Conservation (phyloP, 2,329 filamentous ascomycete genomes). For the Verticillium zaregamsianum region DNA sequence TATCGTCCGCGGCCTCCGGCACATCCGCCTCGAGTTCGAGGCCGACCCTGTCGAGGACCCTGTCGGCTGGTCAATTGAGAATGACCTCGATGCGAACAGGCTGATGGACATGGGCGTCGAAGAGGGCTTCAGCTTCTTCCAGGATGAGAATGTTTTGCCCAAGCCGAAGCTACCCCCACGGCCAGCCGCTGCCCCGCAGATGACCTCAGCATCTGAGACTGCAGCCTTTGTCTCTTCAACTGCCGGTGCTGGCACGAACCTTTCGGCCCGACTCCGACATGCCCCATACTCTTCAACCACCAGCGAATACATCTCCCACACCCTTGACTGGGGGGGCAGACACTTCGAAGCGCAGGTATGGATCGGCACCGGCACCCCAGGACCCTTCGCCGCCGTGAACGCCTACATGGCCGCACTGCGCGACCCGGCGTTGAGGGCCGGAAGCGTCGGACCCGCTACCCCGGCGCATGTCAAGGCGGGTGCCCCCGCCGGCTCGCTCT, state of each 20-base stretch:
- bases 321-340: slow-evolving; percentile 22
- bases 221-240: slow-evolving; percentile 1
- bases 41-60: slow-evolving; percentile 33
- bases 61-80: slow-evolving; percentile 21
- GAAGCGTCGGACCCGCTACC: slow-evolving; percentile 38
- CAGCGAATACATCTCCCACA: slow-evolving; percentile 21
- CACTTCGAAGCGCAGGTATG: slow-evolving; percentile 36
- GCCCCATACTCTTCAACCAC: slow-evolving; percentile 19
- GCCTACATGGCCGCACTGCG: slow-evolving; percentile 44
- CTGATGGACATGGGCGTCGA: slow-evolving; percentile 33
- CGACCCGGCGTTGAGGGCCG: slow-evolving; percentile 27
- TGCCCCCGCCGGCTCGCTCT: slow-evolving; percentile 36
- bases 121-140: slow-evolving; percentile 43
- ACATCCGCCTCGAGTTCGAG: slow-evolving; percentile 51
- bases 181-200: slow-evolving; percentile 15
- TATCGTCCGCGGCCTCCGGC: slow-evolving; percentile 46
- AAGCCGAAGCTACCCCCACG: slow-evolving; percentile 36
- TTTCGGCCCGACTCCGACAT: slow-evolving; percentile 18
- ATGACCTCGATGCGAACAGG: slow-evolving; percentile 35
- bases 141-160: slow-evolving; percentile 15
- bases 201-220: slow-evolving; percentile 18
- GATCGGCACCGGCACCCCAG: slow-evolving; percentile 35
- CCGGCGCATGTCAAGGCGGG: slow-evolving; percentile 47
- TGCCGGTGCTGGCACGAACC: slow-evolving; percentile 1
- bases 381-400: slow-evolving; percentile 32